phyloP scores from a whole-genome alignment of 2,329 filamentous ascomycete species.

The Alternaria viburni region DNA sequence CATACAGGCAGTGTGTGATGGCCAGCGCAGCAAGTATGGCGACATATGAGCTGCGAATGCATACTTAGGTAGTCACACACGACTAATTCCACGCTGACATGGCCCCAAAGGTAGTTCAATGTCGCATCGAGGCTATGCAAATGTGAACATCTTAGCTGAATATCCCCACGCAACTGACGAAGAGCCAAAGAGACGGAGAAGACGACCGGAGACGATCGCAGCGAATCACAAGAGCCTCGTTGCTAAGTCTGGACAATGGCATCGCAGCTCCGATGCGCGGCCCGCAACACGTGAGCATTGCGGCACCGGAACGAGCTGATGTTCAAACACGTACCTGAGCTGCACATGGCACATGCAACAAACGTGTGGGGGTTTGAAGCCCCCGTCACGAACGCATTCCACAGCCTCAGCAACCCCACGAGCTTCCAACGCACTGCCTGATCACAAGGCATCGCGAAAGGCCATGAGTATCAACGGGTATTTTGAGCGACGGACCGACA shows the following conservation, averaged over 20 bases:
- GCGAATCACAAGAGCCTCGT: neutral
- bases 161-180: neutral
- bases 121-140: neutral
- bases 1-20: no score
- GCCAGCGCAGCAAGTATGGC: no score
- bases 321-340: neutral
- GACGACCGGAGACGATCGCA: neutral
- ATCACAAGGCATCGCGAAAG: conserved; percentile 37
- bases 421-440: conserved; percentile 32
- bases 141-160: neutral
- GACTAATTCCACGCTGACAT: neutral
- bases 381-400: conserved; percentile 5
- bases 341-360: conserved; percentile 1
- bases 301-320: neutral
- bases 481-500: conserved; percentile 1
- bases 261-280: neutral
- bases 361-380: neutral
- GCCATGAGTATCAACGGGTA: conserved; percentile 1
- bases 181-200: neutral
- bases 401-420: conserved; percentile 7
- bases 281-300: neutral
- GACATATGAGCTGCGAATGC: neutral
- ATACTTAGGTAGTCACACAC: no score
- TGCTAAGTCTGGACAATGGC: neutral
- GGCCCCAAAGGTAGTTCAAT: neutral